These are phyloP conservation scores for Thalia dealbata DNA, from an alignment of 176 grass and related monocot genomes.

Conservation along the genomic window DNA sequence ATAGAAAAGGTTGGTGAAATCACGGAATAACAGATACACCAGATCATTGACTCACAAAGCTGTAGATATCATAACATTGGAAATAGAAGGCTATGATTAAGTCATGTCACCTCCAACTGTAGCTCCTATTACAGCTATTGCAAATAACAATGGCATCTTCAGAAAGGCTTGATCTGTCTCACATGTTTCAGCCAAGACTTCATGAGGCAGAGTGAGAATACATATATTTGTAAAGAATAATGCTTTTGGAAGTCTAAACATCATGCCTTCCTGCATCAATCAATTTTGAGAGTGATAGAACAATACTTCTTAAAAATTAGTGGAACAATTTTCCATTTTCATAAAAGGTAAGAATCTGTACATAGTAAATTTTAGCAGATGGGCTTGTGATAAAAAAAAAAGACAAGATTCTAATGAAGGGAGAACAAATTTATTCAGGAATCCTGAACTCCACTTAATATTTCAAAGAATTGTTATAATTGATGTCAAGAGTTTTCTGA, in stretches of 20 bases:
- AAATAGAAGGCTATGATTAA: not conserved
- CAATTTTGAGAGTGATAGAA: not conserved
- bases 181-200: slow-evolving; percentile 38
- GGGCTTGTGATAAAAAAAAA: not conserved
- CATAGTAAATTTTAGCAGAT: not conserved
- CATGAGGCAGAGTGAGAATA: slow-evolving; percentile 34
- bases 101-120: slow-evolving; percentile 14
- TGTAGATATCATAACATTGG: not conserved
- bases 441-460: not conserved
- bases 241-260: slow-evolving; percentile 21
- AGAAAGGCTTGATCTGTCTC: slow-evolving; percentile 27
- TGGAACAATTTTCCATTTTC: no score
- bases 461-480: no score
- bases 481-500: no score
- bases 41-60: not conserved
- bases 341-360: no score
- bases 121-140: slow-evolving; percentile 31
- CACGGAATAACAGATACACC: not conserved
- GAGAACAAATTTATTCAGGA: no score
- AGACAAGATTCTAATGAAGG: no score
- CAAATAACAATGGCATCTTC: slow-evolving; percentile 57
- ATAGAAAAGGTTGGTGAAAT: not conserved
- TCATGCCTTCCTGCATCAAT: slow-evolving; percentile 31
- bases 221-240: slow-evolving; percentile 29
- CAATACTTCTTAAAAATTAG: not conserved